Evolutionary conservation across 129 eudicot genomes (phyloP).

Genomic region (Solidago caesia): DNA sequence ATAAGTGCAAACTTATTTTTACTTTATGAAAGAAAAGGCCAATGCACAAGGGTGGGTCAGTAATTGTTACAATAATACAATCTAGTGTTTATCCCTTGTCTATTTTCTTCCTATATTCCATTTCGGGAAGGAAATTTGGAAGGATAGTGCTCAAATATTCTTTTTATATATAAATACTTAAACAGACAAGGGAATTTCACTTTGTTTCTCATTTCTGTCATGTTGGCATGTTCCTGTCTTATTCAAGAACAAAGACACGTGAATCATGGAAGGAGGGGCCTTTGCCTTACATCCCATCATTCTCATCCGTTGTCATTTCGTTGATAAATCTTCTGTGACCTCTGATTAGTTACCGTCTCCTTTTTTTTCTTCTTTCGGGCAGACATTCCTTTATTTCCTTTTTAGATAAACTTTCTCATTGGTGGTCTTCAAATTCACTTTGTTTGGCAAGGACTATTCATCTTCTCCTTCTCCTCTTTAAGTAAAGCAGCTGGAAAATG

Average conservation of each 20-base stretch:
- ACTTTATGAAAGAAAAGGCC: conserved; percentile 22
- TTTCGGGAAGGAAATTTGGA: conserved; percentile 18
- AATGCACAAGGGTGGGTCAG: conserved; percentile 15
- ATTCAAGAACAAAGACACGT: conserved; percentile 27
- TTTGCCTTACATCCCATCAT: conserved; percentile 21
- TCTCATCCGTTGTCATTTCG: conserved; percentile 9
- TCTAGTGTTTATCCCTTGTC: conserved; percentile 21
- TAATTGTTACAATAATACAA: conserved; percentile 19
- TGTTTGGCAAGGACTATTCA: conserved; percentile 19
- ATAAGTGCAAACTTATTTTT: conserved; percentile 1
- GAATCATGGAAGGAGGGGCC: conserved; percentile 19
- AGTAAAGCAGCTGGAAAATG: not conserved
- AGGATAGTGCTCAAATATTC: conserved; percentile 11
- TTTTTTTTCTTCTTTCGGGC: conserved; percentile 6
- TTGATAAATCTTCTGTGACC: conserved; percentile 9
- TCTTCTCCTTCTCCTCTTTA: conserved; percentile 4
- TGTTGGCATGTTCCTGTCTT: conserved; percentile 22
- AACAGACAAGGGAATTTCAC: not conserved
- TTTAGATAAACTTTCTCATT: conserved; percentile 8
- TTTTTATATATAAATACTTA: not conserved
- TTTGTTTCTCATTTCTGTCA: not conserved
- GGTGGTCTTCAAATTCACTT: conserved; percentile 11
- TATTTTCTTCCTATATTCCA: not conserved
- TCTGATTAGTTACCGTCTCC: conserved; percentile 1
- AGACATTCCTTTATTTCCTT: conserved; percentile 19